Percentiles rank a stretch among this genome's conserved stretches.
These are phyloP conservation scores for Plantago coronopus DNA, from an alignment of 305 asterid genomes.

Conservation along the genomic window DNA sequence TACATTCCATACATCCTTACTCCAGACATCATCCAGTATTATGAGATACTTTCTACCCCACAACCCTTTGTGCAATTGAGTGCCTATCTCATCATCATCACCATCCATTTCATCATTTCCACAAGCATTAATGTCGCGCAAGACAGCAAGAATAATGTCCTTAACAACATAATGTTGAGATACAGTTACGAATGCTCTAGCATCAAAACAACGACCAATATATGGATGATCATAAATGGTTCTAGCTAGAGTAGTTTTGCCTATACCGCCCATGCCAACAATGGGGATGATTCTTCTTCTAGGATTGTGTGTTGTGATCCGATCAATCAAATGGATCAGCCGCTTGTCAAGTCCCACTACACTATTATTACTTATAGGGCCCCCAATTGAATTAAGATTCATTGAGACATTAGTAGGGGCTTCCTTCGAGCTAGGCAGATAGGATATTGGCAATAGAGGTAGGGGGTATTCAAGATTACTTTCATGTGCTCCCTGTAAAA, in stretches of 20 bases:
- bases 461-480: not conserved
- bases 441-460: not conserved
- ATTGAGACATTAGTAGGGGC: too few species aligned
- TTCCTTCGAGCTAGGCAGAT: too few species aligned
- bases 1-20: too few species aligned
- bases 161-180: slow-evolving; percentile 9
- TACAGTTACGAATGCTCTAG: slow-evolving; percentile 14
- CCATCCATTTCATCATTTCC: not conserved
- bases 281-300: slow-evolving; percentile 5
- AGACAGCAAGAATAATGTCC: slow-evolving; percentile 3
- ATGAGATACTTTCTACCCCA: slow-evolving; percentile 21
- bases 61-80: not conserved
- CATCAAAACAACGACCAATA: slow-evolving; percentile 5
- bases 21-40: not conserved
- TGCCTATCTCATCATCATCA: too few species aligned
- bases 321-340: slow-evolving; percentile 3
- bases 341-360: slow-evolving; percentile 19
- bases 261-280: slow-evolving; percentile 26
- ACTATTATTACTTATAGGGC: not conserved
- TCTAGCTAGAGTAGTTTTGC: slow-evolving; percentile 24
- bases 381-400: not conserved
- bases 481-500: not conserved
- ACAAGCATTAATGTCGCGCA: not conserved
- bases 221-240: slow-evolving; percentile 9
- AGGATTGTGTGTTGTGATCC: not conserved